Conservation (phyloP, 306 rosid genomes). For the Lathyrus tuberosus region DNA sequence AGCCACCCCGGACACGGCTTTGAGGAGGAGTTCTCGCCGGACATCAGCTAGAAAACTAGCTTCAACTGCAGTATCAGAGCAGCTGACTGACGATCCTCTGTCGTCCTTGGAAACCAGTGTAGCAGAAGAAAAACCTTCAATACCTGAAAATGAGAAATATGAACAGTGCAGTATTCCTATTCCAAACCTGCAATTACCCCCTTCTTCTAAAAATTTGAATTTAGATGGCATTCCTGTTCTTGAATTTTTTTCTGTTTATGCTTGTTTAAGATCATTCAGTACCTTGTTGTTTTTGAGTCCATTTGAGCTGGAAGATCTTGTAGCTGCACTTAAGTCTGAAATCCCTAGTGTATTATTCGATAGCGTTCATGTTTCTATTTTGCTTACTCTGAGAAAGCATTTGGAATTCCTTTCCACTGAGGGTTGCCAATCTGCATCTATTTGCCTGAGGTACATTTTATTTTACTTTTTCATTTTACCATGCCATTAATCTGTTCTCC, state of each 20-base stretch:
- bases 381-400: slow-evolving; percentile 81
- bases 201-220: slow-evolving; percentile 74
- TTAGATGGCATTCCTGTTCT: slow-evolving; percentile 75
- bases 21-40: slow-evolving; percentile 96
- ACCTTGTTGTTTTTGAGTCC: slow-evolving; percentile 87
- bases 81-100: slow-evolving; percentile 48
- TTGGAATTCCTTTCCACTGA: slow-evolving; percentile 86
- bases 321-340: slow-evolving; percentile 62
- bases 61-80: slow-evolving; percentile 29
- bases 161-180: slow-evolving; percentile 54
- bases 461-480: slow-evolving; percentile 13
- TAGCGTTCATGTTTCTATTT: slow-evolving; percentile 75
- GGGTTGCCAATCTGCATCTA: slow-evolving; percentile 81
- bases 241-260: slow-evolving; percentile 81
- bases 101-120: slow-evolving; percentile 58
- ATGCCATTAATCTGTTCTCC: slow-evolving; percentile 30
- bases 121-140: slow-evolving; percentile 58
- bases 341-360: slow-evolving; percentile 74
- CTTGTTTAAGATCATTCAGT: slow-evolving; percentile 89
- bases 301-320: slow-evolving; percentile 90
- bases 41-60: slow-evolving; percentile 58
- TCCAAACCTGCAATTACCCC: slow-evolving; percentile 69
- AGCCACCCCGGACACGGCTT: slow-evolving; percentile 55
- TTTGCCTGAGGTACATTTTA: slow-evolving; percentile 72
- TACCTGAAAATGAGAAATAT: slow-evolving; percentile 46